Evolutionary conservation across 2,329 filamentous ascomycete species (phyloP), one percentile per base, ranked within the genome.

Genomic region (Aaosphaeria pasadenensis): DNA sequence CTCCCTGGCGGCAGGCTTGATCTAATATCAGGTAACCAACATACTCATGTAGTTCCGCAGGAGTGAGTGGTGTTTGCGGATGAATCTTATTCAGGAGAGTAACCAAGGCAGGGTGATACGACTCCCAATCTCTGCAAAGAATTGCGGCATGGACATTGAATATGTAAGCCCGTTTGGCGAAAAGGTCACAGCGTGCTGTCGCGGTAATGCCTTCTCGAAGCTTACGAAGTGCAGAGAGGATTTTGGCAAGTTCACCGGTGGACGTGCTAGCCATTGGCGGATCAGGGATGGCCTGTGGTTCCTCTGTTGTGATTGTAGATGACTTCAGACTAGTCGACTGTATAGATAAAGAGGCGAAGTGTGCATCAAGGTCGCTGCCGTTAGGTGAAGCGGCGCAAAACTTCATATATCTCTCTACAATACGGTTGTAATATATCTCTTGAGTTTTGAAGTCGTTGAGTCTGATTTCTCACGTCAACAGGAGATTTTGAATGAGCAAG

Each of bases 101-200:
- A 36, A 88, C 80, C 24, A 97, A 82, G 1, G 92, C 90, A 0
- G 92, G 90, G 54, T 92, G 87, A 69, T 97, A 99, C 1, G 91
- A 91, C 58, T 95, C 89, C 58, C 87, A 88, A 58, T 95, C 86
- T 54, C 85, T 84, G 48, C 87, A 84, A 32, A 96, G 81, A 53
- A 99, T 86, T 28, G 88, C 85, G 29, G 91, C 79, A 46, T 91
- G 87, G 59, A 95, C 89, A 60, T 89, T 90, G 76, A 97, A 97
- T 53, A 95, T 84, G 71, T 97, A 96, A 11, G 86, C 89, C 58
- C 91, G 85, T n/a, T 88, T 84, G 1, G 92, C 86, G 70, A 99
- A 99, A 45, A 82, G 77, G 64, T 96, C 88, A 33, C 79, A 76
- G 17, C 91, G 84, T 45, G 84, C 83, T 6, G 88, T 85, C 9